Conservation (phyloP, 2,329 filamentous ascomycete genomes). For the Seiridium cupressi region DNA sequence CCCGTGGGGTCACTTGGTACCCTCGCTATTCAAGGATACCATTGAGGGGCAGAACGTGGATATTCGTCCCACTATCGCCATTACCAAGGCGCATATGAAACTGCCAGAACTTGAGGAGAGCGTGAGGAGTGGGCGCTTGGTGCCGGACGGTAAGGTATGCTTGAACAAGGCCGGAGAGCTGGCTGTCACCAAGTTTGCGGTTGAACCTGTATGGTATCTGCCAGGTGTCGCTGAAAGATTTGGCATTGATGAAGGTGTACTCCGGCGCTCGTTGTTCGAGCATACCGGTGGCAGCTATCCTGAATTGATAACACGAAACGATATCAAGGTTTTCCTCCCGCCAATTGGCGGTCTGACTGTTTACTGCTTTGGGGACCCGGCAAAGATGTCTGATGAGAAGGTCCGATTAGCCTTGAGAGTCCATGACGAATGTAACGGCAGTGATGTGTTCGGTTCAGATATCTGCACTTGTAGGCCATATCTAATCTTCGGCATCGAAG, state of each 20-base stretch:
- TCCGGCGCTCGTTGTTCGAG: constrained; percentile 87
- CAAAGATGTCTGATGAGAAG: constrained; percentile 87
- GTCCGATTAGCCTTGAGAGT: constrained; percentile 80
- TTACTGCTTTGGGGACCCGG: constrained; percentile 94
- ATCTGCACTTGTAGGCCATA: constrained; percentile 97
- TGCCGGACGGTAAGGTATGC: constrained; percentile 84
- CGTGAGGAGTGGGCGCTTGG: constrained; percentile 74
- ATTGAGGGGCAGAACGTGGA: constrained; percentile 79
- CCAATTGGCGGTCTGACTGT: constrained; percentile 95
- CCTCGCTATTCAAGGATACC: constrained; percentile 77
- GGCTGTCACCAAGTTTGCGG: constrained; percentile 92
- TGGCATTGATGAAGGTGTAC: constrained; percentile 85
- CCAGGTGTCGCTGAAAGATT: constrained; percentile 90
- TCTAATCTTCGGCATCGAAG: constrained; percentile 93
- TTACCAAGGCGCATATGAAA: constrained; percentile 94
- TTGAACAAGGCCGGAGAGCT: constrained; percentile 84
- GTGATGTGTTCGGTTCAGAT: constrained; percentile 95
- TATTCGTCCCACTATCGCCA: constrained; percentile 85
- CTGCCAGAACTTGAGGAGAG: constrained; percentile 92
- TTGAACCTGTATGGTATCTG: constrained; percentile 90
- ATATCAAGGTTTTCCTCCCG: constrained; percentile 93
- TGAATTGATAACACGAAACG: constrained; percentile 88
- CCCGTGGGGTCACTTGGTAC: constrained; percentile 83
- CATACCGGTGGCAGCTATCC: constrained; percentile 95
- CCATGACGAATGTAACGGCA: constrained; percentile 85